Conservation (phyloP, 805 yeast species). For the Lipomyces chichibuensis region DNA sequence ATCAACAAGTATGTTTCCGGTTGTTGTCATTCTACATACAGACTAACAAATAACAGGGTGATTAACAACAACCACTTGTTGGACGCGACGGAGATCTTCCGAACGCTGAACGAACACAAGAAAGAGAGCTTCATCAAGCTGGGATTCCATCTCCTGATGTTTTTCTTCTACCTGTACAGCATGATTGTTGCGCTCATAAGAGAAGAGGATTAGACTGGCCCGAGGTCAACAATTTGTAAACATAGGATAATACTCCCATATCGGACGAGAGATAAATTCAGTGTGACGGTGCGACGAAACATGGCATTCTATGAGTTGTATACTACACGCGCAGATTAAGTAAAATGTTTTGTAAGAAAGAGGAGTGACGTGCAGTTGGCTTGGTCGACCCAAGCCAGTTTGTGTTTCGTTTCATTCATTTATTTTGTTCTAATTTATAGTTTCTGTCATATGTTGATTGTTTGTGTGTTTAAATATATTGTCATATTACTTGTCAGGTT, state of each 20-base stretch:
- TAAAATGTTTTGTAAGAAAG: background rate
- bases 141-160: constrained; percentile 87
- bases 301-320: background rate
- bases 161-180: constrained; percentile 87
- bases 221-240: background rate
- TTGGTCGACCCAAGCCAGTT: background rate
- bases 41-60: constrained; percentile 40
- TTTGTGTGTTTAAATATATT: background rate
- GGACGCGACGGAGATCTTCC: constrained; percentile 96
- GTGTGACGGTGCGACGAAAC: background rate
- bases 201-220: constrained; percentile 29
- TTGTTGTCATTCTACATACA: no score
- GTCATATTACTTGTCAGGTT: background rate
- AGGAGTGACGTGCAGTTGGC: background rate
- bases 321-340: background rate
- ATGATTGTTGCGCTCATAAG: constrained; percentile 36
- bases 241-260: background rate
- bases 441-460: background rate
- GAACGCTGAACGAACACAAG: constrained; percentile 91
- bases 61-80: constrained; percentile 78
- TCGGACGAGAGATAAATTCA: background rate
- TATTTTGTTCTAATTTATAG: background rate
- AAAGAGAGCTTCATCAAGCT: constrained; percentile 87
- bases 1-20: constrained; percentile 59
- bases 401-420: background rate